Conservation (phyloP, 2,329 filamentous ascomycete species). For the Cercospora brassicicola region DNA sequence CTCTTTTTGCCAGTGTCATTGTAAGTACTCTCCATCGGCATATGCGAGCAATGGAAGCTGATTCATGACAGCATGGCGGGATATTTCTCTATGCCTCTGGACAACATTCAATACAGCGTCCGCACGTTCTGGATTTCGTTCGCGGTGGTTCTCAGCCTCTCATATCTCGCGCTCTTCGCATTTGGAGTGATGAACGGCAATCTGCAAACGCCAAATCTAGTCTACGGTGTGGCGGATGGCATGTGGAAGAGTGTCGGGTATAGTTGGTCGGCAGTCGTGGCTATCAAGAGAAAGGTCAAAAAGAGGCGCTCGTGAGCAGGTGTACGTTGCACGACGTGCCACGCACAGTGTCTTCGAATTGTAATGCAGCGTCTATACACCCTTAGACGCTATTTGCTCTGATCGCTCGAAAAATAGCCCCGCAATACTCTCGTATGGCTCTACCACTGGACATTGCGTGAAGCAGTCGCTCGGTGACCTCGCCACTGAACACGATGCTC, state of each 20-base stretch:
- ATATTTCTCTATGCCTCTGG: constrained; percentile 70
- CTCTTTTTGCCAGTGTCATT: constrained; percentile 68
- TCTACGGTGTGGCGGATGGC: constrained; percentile 20
- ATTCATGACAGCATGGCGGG: constrained; percentile 56
- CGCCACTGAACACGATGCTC: constrained; percentile 26
- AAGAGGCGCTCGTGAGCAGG: constrained; percentile 1
- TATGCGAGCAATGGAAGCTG: constrained; percentile 45
- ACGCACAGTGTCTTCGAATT: neutral
- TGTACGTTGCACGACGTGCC: neutral
- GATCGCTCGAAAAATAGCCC: constrained; percentile 28
- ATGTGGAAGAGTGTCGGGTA: constrained; percentile 20
- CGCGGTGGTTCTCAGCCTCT: constrained; percentile 61
- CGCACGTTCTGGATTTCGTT: constrained; percentile 67
- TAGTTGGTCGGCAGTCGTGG: constrained; percentile 12
- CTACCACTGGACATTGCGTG: constrained; percentile 30
- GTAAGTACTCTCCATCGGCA: neutral
- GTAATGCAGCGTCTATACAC: neutral
- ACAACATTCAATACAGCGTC: constrained; percentile 60
- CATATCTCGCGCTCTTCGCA: constrained; percentile 58
- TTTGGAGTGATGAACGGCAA: constrained; percentile 61
- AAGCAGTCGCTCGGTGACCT: constrained; percentile 30
- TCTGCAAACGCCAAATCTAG: constrained; percentile 44
- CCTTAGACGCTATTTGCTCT: constrained; percentile 20
- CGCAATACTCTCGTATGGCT: constrained; percentile 30
- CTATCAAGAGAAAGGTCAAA: constrained; percentile 10